These are phyloP conservation scores for Trifolium dubium DNA, from an alignment of 306 rosid species.

Conservation along the genomic window DNA sequence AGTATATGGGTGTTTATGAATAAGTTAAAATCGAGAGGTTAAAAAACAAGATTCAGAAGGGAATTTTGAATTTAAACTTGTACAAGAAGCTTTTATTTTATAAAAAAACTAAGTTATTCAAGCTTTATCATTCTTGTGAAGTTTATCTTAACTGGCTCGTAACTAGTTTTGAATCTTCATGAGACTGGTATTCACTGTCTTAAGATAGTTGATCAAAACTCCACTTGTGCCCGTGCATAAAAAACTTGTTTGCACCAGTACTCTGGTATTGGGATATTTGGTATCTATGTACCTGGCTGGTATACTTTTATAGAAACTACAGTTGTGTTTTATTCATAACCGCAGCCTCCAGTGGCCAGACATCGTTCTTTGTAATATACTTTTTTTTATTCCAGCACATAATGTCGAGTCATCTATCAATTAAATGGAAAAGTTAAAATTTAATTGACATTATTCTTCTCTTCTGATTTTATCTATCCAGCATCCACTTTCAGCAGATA, in stretches of 20 bases:
- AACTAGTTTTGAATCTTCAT: constrained; percentile 21
- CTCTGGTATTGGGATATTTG: constrained; percentile 2
- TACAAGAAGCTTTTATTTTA: not conserved
- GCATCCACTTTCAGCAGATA: not conserved
- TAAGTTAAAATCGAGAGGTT: not conserved
- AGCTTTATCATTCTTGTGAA: not conserved
- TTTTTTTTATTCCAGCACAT: not conserved
- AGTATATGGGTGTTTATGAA: not conserved
- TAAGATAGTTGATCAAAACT: constrained; percentile 21
- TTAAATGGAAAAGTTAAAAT: not conserved
- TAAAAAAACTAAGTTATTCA: not conserved
- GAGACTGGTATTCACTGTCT: constrained; percentile 24
- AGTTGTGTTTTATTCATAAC: constrained; percentile 1
- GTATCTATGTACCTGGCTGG: constrained; percentile 3
- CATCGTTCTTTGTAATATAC: constrained; percentile 20
- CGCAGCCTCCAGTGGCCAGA: constrained; percentile 4
- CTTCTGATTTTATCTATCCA: not conserved
- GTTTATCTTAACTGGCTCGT: constrained; percentile 3
- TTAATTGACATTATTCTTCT: not conserved
- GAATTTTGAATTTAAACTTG: constrained; percentile 12
- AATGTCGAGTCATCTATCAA: not conserved
- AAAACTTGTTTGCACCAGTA: not conserved
- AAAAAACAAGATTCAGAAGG: not conserved
- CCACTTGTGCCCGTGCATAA: not conserved
- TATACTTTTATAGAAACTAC: not conserved